Evolutionary conservation across 257 asterid genomes (phyloP).

Genomic region (Jasminum sambac): DNA sequence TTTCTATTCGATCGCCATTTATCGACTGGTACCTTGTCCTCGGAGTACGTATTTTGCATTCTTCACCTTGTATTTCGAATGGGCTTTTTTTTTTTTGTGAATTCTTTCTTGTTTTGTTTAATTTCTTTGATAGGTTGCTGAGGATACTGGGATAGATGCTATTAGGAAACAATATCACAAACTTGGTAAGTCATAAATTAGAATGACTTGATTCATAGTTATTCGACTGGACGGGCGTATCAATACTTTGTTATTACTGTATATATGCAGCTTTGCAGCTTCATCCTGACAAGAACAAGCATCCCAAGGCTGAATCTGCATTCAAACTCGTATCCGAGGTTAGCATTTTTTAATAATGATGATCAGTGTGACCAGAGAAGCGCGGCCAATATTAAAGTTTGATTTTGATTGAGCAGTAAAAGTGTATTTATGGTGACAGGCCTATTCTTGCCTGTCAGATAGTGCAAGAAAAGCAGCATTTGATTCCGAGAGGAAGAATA

Average conservation of each 20-base stretch:
- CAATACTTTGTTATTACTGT: not conserved
- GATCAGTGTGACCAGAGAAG: no score
- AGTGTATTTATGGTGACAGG: slow-evolving; percentile 38
- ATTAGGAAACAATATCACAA: slow-evolving; percentile 61
- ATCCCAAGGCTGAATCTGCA: slow-evolving; percentile 74
- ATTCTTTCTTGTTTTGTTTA: no score
- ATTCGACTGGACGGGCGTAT: not conserved
- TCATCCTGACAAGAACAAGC: slow-evolving; percentile 87
- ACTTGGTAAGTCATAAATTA: slow-evolving; percentile 44
- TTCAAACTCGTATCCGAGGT: slow-evolving; percentile 88
- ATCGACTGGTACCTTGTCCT: slow-evolving; percentile 75
- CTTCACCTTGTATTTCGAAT: not conserved
- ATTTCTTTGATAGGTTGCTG: slow-evolving; percentile 46
- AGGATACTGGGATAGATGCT: slow-evolving; percentile 45
- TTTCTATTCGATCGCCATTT: slow-evolving; percentile 31
- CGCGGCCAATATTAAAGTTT: no score
- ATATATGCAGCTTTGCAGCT: slow-evolving; percentile 58
- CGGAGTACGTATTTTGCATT: slow-evolving; percentile 36
- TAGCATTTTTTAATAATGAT: not conserved
- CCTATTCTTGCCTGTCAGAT: slow-evolving; percentile 65
- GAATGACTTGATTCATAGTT: not conserved
- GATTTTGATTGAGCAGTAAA: no score
- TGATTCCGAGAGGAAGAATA: slow-evolving; percentile 41
- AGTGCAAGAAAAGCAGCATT: slow-evolving; percentile 43
- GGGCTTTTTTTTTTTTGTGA: not conserved